Evolutionary conservation across 169 alveolate species (phyloP).

Genomic region (Cytauxzoon felis): DNA sequence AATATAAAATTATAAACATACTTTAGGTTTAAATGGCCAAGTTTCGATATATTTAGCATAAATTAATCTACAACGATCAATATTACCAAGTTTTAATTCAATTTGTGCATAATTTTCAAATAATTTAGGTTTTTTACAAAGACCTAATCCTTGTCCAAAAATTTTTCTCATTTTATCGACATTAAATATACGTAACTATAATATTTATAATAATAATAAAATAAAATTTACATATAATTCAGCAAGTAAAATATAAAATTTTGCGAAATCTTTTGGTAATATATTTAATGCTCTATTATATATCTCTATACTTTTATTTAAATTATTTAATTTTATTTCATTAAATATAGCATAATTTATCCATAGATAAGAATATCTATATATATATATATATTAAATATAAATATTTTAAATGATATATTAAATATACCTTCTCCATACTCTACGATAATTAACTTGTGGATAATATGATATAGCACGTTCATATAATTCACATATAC

Average conservation of each 20-base stretch:
- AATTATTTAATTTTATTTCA: conserved; percentile 82
- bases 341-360: conserved; percentile 91
- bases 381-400: too few species aligned
- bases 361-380: conserved; percentile 89
- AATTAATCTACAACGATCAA: conserved; percentile 90
- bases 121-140: conserved; percentile 85
- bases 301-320: conserved; percentile 82
- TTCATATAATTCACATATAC: conserved; percentile 85
- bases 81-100: conserved; percentile 91
- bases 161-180: conserved; percentile 86
- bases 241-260: conserved; percentile 88
- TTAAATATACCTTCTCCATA: conserved; percentile 83
- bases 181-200: conserved; percentile 72
- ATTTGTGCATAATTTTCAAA: conserved; percentile 88
- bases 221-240: conserved; percentile 70
- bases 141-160: conserved; percentile 91
- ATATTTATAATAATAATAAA: background rate
- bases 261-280: conserved; percentile 89
- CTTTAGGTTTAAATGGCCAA: conserved; percentile 83
- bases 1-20: conserved; percentile 3
- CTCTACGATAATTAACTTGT: conserved; percentile 83
- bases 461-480: conserved; percentile 92
- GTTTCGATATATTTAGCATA: conserved; percentile 88
- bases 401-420: background rate
- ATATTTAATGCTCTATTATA: conserved; percentile 83